phyloP scores from a whole-genome alignment of 495 filamentous ascomycete genomes.

The Penicillium flavigenum region DNA sequence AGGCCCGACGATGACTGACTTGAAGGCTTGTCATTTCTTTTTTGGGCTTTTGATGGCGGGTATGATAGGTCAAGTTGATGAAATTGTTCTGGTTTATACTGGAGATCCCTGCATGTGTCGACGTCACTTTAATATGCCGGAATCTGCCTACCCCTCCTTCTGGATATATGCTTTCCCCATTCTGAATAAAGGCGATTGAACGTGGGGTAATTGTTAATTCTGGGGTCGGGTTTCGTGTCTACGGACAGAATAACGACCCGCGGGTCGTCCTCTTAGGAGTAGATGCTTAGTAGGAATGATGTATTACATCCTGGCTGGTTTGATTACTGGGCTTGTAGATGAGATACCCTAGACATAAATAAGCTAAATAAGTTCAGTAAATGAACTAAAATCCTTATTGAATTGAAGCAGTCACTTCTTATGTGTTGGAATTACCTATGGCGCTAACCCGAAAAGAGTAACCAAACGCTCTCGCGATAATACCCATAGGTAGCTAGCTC shows the following conservation, averaged over 20 bases:
- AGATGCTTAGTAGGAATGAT: too few relatives aligned
- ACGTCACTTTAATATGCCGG: background rate
- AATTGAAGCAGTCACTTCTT: too few relatives aligned
- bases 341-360: too few relatives aligned
- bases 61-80: background rate
- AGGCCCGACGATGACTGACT: slow-evolving; percentile 22
- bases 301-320: too few relatives aligned
- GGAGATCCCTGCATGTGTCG: background rate
- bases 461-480: too few relatives aligned
- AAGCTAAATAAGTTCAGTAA: too few relatives aligned
- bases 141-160: background rate
- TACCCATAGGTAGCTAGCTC: too few relatives aligned
- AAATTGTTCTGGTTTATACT: background rate
- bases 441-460: too few relatives aligned
- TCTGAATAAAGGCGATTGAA: background rate
- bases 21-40: background rate
- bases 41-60: background rate
- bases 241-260: background rate
- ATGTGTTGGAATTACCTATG: too few relatives aligned
- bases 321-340: too few relatives aligned
- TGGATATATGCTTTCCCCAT: background rate
- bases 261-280: background rate
- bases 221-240: background rate
- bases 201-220: background rate
- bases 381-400: too few relatives aligned